Evolutionary conservation across 2,329 filamentous ascomycete species (phyloP), one percentile per base, ranked within the genome.

Genomic region (Ophiostoma triangulosporum): DNA sequence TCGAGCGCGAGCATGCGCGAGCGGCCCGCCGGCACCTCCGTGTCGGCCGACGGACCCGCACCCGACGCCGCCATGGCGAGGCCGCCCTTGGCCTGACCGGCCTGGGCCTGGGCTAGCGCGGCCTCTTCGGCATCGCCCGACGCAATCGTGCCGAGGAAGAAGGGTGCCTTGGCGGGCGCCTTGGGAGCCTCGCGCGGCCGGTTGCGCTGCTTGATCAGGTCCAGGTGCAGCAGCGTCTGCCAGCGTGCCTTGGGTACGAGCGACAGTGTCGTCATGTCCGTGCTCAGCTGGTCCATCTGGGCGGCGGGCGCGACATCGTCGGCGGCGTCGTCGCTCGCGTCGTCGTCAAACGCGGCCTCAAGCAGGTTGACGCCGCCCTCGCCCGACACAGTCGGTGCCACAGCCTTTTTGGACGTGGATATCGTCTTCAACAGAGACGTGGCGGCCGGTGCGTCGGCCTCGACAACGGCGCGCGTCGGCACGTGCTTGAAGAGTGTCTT

Each of bases 131-230:
- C 50, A 5, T 52, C 51, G 31, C 56, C 53, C 48, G 58, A 59
- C 14, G 53, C 56, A 2, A 60, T 48, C 3, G 59, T 56, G 36
- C 58, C 58, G 22, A 61, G 58, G 51, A 60, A 64, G 57, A 63
- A 63, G 20, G 93, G 94, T 0, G 91, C 91, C 64, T 94, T 95
- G 65, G 96, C 88, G 0, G 93, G 93, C 6, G 82, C 78, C 69
- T 96, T 96, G 15, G 90, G 90, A 0, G 90, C 80, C 66, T 96
- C 89, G 59, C 82, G 90, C 0, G 94, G 93, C 68, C 93, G 95
- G 69, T 98, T 98, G 57, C 93, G 86, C 68, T 89, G 81, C 70
- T 90, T 86, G 65, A 98, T 95, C 26, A 89, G 72, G 64, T 98
- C 93, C 2, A 98, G 76, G 66, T 98, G 88, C 27, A 98, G 74